Conservation (phyloP, 2,329 filamentous ascomycete genomes). For the Verticillium isaacii region DNA sequence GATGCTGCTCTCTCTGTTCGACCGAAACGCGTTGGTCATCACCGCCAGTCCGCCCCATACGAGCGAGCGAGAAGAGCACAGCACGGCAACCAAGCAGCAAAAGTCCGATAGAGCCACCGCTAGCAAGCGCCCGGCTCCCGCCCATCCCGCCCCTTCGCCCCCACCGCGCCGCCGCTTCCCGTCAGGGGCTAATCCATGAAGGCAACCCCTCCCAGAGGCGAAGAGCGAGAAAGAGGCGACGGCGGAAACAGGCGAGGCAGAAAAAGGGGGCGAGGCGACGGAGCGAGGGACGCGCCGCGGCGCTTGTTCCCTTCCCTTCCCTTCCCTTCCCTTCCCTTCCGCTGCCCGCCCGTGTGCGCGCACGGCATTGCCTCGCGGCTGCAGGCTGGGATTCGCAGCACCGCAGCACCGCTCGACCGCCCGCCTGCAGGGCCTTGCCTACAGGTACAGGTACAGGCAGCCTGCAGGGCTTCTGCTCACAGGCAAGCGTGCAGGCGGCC, state of each 20-base stretch:
- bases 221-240: not conserved
- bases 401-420: no score
- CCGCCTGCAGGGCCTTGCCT: no score
- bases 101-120: not conserved
- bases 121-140: not conserved
- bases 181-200: not conserved
- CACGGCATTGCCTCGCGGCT: no score
- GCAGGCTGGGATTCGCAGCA: no score
- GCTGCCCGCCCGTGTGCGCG: not conserved
- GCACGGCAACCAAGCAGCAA: not conserved
- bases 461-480: no score
- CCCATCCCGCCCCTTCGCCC: not conserved
- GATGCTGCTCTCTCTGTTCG: no score
- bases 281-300: conserved; percentile 1
- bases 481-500: no score
- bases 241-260: not conserved
- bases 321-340: not conserved
- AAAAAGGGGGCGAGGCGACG: not conserved
- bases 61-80: no score
- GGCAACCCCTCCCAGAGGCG: not conserved
- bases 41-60: not conserved
- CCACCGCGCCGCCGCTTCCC: not conserved
- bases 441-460: no score
- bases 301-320: not conserved
- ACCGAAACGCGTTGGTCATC: not conserved